Conservation (phyloP, 768 basidiomycete genomes). For the Solioccasus polychromus region DNA sequence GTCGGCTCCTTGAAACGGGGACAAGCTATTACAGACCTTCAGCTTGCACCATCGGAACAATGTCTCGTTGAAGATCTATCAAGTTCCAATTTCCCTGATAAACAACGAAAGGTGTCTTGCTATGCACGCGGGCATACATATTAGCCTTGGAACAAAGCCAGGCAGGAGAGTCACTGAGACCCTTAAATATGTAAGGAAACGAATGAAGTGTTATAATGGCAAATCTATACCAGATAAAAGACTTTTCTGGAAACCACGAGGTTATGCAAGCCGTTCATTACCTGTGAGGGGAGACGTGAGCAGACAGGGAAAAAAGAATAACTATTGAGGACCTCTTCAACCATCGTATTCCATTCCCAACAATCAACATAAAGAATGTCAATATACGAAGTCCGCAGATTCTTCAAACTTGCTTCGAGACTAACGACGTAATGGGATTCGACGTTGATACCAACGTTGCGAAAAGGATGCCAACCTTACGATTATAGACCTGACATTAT, state of each 20-base stretch:
- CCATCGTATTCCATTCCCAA: not conserved
- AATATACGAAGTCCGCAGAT: not conserved
- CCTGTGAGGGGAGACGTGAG: not conserved
- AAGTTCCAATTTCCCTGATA: slow-evolving; percentile 1
- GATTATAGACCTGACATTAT: not conserved
- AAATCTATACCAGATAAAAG: not conserved
- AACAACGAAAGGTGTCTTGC: not conserved
- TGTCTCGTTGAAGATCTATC: not conserved
- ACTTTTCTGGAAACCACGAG: not conserved
- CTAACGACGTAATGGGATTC: too few species aligned
- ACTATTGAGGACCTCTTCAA: not conserved
- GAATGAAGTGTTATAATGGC: not conserved
- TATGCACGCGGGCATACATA: not conserved
- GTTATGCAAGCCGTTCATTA: not conserved
- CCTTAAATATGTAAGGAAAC: not conserved
- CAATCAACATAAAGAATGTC: not conserved
- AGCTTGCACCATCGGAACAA: not conserved
- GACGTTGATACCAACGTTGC: too few species aligned
- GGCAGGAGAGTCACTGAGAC: not conserved
- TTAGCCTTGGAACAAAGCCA: slow-evolving; percentile 2
- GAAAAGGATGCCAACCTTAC: not conserved
- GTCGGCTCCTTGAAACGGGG: not conserved
- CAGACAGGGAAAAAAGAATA: too few species aligned
- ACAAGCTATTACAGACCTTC: not conserved
- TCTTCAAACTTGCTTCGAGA: not conserved